These are phyloP conservation scores for Clarireedia homoeocarpa DNA, from an alignment of 2,329 filamentous ascomycete genomes.

Conservation along the genomic window DNA sequence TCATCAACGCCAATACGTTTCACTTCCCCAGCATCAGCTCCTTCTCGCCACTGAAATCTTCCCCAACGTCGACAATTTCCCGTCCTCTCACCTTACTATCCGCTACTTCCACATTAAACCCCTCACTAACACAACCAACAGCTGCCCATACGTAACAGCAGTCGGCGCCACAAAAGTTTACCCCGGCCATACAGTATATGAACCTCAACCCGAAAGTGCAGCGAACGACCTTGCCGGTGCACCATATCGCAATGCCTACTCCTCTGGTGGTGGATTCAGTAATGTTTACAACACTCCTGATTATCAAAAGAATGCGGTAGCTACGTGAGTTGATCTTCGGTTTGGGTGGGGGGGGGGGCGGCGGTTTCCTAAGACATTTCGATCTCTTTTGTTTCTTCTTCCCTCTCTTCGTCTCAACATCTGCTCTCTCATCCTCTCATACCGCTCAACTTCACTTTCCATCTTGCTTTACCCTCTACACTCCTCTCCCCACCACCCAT, in stretches of 20 bases:
- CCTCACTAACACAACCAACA: background rate
- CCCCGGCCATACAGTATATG: slow-evolving; percentile 27
- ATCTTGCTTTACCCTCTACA: too few species aligned
- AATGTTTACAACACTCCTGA: slow-evolving; percentile 38
- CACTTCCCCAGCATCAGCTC: too few species aligned
- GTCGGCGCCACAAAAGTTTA: slow-evolving; percentile 44
- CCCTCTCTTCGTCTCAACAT: too few species aligned
- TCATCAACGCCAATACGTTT: too few species aligned
- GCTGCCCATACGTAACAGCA: slow-evolving; percentile 42
- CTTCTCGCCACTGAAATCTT: background rate
- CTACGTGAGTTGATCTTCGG: background rate
- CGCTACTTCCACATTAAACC: background rate
- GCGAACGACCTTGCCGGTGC: slow-evolving; percentile 27
- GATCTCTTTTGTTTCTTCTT: too few species aligned
- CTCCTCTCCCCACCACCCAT: too few species aligned
- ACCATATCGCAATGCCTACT: slow-evolving; percentile 44
- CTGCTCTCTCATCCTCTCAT: too few species aligned
- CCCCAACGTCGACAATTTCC: too few species aligned
- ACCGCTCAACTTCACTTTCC: too few species aligned
- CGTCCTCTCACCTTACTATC: too few species aligned
- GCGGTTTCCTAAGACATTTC: background rate
- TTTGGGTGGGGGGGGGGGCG: too few species aligned
- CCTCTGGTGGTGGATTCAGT: slow-evolving; percentile 69
- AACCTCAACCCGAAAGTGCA: slow-evolving; percentile 37
- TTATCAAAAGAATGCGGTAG: slow-evolving; percentile 36